Evolutionary conservation across 2,329 filamentous ascomycete species (phyloP), one percentile per base, ranked within the genome.

Genomic region (Scedosporium dehoogii): DNA sequence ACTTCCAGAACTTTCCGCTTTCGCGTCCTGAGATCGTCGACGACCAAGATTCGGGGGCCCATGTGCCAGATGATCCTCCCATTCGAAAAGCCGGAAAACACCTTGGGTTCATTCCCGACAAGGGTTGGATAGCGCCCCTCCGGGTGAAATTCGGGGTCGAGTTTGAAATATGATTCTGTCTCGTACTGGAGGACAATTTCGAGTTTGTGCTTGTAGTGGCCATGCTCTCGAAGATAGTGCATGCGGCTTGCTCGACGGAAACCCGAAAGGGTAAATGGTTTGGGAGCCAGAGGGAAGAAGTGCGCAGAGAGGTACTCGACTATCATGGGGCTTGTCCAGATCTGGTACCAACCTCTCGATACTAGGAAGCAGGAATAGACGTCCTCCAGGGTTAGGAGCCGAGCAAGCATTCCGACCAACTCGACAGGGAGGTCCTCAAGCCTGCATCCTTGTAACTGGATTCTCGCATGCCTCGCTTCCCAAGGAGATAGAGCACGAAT

Each of bases 401-500:
- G 58, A 9, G 67, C 62, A n/a, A 73, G 61, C 5, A 62, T n/a
- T 10, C 65, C 68, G 7, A 73, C 46, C 7, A 73, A 58, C 59
- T 74, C 72, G 6, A 60, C 58, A 1, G 72, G 71, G 0, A 73
- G 65, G 44, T 71, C 65, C 1, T 65, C 18, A 23, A 21, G 51
- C 2, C 53, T 58, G 27, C 63, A 63, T 1, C 58, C n/a, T 7
- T 64, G 64, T 10, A 71, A 38, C 29, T 59, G 64, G 27, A 63
- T 46, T 6, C 69, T 66, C n/a, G 72, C 62, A 41, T 70, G 70
- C 3, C 72, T 27, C 1, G 69, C 62, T 12, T 73, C 71, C 66
- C 66, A 70, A 2, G 66, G 46, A 2, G 72, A 71, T 6, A 74
- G 63, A 4, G 51, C 46, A 6, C 63, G 46, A 1, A 73, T 58